Base-by-base conservation (phyloP, 768 basidiomycete genomes). In the Russula virescens region DNA sequence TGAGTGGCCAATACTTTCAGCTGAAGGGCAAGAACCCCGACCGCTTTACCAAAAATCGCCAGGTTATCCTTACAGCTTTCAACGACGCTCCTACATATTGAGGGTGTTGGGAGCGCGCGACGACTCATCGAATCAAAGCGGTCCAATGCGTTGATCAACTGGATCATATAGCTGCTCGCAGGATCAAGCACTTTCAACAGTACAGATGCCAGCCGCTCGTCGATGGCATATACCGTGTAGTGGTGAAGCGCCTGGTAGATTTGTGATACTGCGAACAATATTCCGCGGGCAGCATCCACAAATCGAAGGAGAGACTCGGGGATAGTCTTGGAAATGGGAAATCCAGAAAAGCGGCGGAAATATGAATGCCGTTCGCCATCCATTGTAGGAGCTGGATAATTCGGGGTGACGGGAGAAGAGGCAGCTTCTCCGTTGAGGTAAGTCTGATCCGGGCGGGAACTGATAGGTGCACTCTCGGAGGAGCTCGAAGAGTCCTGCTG, bases 191-290 rank as follows among this genome's bases (percentile, higher is more conserved):
- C 88, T 70, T 93, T 91, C 51, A 83, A 79, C 61, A 98, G 80
- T 8, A 91, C 83, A 5, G 86, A 83, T 6, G 92, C 85, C 28
- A 94, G 79, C 23, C 91, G 84, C 56, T 95, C 91, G 70, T 94
- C 87, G 63, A 87, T 83, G 34, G 88, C 88, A 65, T 89, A 89
- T 23, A 87, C 80, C 40, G 88, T 87, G 73, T 94, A 96, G 68
- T 95, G 91, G 55, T 91, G 86, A 47, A 99, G 77, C 0, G 91
- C 86, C 68, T 94, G 86, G 71, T 96, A 89, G 47, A 98, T 83
- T 74, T 98, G 95, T 46, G 91, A 91, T 65, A 94, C 80, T 3
- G 93, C 89, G 71, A 97, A 98, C 43, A 98, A 81, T 60, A 98
- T 86, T 25, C 91, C 94, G 28, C 97, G 87, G 50, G 92, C 87